Percentiles rank a stretch among this genome's conserved stretches.
phyloP scores from a whole-genome alignment of 768 basidiomycete species.

The Rhizopogon vinicolor region DNA sequence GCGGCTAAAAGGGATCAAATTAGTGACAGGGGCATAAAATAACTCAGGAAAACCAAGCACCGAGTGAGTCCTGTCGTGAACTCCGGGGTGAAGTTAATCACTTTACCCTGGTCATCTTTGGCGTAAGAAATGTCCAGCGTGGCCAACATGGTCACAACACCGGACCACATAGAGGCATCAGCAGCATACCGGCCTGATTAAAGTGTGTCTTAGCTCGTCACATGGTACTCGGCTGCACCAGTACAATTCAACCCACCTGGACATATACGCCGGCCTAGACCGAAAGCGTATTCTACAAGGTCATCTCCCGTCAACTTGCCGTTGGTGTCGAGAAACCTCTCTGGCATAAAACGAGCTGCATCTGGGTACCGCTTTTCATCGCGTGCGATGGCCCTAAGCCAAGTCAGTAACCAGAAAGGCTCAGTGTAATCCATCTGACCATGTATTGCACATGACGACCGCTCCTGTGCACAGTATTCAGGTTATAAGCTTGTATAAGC shows the following conservation, averaged over 20 bases:
- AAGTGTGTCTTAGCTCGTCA: too few species aligned
- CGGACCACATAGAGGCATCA: conserved; percentile 7
- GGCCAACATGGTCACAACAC: conserved; percentile 7
- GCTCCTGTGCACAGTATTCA: too few species aligned
- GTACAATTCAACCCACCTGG: background rate
- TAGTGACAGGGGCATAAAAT: background rate
- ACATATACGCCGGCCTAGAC: background rate
- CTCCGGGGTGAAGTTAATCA: conserved; percentile 4
- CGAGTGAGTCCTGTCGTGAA: conserved; percentile 4
- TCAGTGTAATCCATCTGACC: too few species aligned
- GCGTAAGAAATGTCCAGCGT: conserved; percentile 3
- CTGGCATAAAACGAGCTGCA: conserved; percentile 8
- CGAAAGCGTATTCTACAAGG: background rate
- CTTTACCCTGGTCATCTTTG: conserved; percentile 5
- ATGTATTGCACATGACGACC: too few species aligned
- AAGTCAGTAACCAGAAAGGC: too few species aligned
- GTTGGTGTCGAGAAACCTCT: conserved; percentile 5
- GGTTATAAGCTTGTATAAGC: too few species aligned
- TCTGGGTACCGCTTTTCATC: conserved; percentile 15
- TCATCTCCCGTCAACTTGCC: background rate
- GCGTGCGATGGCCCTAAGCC: conserved; percentile 13
- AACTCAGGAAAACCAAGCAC: background rate
- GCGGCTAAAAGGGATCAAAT: background rate
- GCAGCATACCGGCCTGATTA: conserved; percentile 5
- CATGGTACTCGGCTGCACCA: too few species aligned